Evolutionary conservation across 305 asterid genomes (phyloP).

Genomic region (Rubia tinctorum): DNA sequence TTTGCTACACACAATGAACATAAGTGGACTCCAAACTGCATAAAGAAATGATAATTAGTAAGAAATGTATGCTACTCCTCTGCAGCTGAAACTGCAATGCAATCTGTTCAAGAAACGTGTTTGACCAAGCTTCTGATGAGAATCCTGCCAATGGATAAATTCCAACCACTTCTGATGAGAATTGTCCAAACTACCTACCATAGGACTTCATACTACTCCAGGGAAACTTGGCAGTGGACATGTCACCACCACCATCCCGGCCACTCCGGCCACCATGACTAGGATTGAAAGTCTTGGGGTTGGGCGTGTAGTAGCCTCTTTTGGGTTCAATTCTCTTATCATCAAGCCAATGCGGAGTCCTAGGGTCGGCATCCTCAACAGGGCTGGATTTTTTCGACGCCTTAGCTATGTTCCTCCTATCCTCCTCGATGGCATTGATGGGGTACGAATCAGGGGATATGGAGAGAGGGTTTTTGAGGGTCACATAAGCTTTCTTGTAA

Average conservation of each 20-base stretch:
- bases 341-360: slow-evolving; percentile 84
- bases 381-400: slow-evolving; percentile 54
- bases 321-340: slow-evolving; percentile 32
- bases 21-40: neutral
- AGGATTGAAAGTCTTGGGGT: slow-evolving; percentile 31
- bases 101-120: no score
- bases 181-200: slow-evolving; percentile 17
- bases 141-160: neutral
- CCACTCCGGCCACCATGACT: slow-evolving; percentile 19
- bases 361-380: slow-evolving; percentile 65
- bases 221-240: slow-evolving; percentile 49
- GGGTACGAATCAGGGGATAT: slow-evolving; percentile 68
- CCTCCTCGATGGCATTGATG: slow-evolving; percentile 61
- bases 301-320: slow-evolving; percentile 20
- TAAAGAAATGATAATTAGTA: neutral
- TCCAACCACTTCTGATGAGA: neutral
- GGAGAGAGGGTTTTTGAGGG: slow-evolving; percentile 66
- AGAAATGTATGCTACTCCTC: neutral
- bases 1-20: neutral
- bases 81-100: no score
- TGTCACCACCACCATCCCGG: slow-evolving; percentile 14
- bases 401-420: slow-evolving; percentile 42
- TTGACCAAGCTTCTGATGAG: neutral
- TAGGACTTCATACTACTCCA: slow-evolving; percentile 72
- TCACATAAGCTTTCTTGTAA: slow-evolving; percentile 94